These are phyloP conservation scores for Talaromyces liani DNA, from an alignment of 495 filamentous ascomycete species.

Conservation along the genomic window DNA sequence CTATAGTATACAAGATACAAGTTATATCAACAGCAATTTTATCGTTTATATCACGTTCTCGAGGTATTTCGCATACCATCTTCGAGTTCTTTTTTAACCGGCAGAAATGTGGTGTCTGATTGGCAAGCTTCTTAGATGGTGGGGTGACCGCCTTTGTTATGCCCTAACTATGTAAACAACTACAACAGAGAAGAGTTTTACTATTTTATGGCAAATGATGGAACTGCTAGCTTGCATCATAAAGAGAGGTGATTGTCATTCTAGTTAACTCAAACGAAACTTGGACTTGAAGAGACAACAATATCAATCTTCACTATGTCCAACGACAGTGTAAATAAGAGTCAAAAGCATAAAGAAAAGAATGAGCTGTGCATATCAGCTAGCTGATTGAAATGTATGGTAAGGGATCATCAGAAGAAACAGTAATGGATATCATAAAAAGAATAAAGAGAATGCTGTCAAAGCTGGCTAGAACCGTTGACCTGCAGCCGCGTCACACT, in stretches of 20 bases:
- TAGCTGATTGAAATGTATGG: neutral
- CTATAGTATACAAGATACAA: neutral
- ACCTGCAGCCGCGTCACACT: conserved; percentile 60
- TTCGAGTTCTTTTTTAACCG: neutral
- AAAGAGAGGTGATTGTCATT: neutral
- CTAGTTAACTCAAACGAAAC: neutral
- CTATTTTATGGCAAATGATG: neutral
- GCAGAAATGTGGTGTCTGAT: neutral
- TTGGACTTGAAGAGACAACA: neutral
- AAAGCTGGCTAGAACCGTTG: conserved; percentile 14
- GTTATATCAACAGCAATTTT: neutral
- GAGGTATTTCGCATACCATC: neutral
- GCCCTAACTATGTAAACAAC: neutral
- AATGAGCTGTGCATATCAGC: neutral
- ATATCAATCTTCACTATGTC: neutral
- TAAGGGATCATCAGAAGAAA: neutral
- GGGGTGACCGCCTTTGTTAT: neutral
- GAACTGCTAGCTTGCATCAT: neutral
- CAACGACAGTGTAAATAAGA: neutral
- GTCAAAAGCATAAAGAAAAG: neutral
- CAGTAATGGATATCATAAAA: conserved; percentile 2
- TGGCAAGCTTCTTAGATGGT: neutral
- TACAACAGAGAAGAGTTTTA: neutral
- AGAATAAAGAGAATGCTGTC: conserved; percentile 17
- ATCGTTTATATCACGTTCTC: neutral